Conservation (phyloP, 208 protist species). For the Acanthamoeba sp. region DNA sequence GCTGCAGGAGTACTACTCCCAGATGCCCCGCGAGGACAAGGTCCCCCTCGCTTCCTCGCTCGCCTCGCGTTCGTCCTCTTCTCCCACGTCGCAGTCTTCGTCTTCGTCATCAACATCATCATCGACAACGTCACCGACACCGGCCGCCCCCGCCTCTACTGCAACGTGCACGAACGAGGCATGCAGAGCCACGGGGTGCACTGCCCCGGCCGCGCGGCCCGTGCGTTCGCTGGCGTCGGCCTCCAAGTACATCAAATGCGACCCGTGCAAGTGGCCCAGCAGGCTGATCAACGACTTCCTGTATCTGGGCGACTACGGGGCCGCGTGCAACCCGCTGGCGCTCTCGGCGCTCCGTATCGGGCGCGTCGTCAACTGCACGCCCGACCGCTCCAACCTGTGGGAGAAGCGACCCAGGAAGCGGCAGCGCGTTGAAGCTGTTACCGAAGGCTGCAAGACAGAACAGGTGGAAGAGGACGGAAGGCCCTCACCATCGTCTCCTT, state of each 20-base stretch:
- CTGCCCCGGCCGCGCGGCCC: not conserved
- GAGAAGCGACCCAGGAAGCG: not conserved
- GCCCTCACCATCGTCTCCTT: not conserved
- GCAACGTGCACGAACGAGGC: not conserved
- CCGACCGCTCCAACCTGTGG: conserved; percentile 1
- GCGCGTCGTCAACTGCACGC: conserved; percentile 11
- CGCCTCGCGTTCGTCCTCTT: not conserved
- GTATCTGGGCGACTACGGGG: conserved; percentile 37
- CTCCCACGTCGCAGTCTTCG: not conserved
- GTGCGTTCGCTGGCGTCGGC: conserved; percentile 2
- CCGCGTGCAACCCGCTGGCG: not conserved
- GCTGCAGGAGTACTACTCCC: conserved; percentile 16
- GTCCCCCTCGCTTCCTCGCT: not conserved
- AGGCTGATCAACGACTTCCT: not conserved
- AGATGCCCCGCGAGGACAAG: not conserved
- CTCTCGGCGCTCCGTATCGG: not conserved
- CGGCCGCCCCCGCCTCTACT: not conserved
- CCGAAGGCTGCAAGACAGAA: not conserved
- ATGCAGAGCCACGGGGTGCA: not conserved
- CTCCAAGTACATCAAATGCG: not conserved
- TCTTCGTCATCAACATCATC: not conserved
- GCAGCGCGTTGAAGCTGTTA: not conserved
- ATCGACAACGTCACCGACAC: not conserved
- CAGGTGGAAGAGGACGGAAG: not conserved
- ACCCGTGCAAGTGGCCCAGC: conserved; percentile 24